These are phyloP conservation scores for Houttuynia cordata DNA, from an alignment of 164 flowering plant species.

Conservation along the genomic window DNA sequence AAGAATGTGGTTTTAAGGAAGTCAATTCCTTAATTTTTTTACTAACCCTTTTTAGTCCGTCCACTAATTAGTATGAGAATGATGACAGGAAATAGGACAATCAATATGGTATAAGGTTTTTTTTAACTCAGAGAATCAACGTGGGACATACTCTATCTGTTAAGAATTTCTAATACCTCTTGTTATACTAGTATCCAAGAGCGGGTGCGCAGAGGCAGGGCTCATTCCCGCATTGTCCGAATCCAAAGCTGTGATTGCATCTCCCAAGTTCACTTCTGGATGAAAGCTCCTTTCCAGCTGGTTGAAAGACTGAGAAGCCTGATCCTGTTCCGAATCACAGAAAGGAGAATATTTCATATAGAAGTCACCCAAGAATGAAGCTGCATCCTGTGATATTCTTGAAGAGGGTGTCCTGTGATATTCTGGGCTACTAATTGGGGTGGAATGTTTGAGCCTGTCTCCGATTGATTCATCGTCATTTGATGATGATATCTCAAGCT, in stretches of 20 bases:
- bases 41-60: too few relatives aligned
- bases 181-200: background rate
- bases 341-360: slow-evolving; percentile 34
- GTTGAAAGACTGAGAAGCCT: slow-evolving; percentile 43
- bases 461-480: slow-evolving; percentile 17
- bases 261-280: slow-evolving; percentile 10
- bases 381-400: slow-evolving; percentile 32
- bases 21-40: too few relatives aligned
- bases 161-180: slow-evolving; percentile 5
- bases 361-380: slow-evolving; percentile 15
- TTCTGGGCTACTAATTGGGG: slow-evolving; percentile 90
- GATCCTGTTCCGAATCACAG: slow-evolving; percentile 44
- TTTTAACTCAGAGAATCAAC: too few relatives aligned
- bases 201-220: slow-evolving; percentile 11
- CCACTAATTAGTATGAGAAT: too few relatives aligned
- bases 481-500: slow-evolving; percentile 38
- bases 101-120: too few relatives aligned
- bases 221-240: slow-evolving; percentile 16
- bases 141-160: too few relatives aligned
- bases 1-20: too few relatives aligned
- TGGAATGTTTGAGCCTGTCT: slow-evolving; percentile 44
- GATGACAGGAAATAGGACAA: too few relatives aligned
- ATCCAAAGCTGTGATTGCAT: slow-evolving; percentile 10
- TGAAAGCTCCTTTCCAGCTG: slow-evolving; percentile 15
- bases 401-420: slow-evolving; percentile 30